Evolutionary conservation across 805 yeast species (phyloP).

Genomic region (Pichia deserticola): DNA sequence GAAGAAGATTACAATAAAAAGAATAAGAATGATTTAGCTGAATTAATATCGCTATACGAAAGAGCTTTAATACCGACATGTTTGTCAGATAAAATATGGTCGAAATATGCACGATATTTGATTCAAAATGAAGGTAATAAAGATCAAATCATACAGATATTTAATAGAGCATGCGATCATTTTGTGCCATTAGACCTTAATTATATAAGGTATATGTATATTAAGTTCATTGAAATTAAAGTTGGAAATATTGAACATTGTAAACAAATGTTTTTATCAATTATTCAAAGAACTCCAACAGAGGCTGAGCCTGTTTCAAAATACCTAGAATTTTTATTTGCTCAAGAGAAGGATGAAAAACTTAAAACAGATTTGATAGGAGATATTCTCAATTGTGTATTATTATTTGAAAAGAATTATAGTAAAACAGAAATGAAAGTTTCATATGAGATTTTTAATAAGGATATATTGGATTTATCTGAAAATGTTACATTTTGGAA

Average conservation of each 20-base stretch:
- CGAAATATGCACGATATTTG: conserved; percentile 52
- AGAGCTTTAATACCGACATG: conserved; percentile 69
- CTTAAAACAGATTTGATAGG: conserved; percentile 2
- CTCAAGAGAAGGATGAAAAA: conserved; percentile 6
- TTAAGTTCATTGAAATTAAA: conserved; percentile 19
- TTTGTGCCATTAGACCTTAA: conserved; percentile 26
- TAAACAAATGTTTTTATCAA: conserved; percentile 13
- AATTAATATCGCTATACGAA: conserved; percentile 50
- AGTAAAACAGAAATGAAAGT: neutral
- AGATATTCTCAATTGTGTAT: conserved; percentile 13
- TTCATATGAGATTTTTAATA: conserved; percentile 1
- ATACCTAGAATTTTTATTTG: conserved; percentile 8
- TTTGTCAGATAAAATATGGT: conserved; percentile 56
- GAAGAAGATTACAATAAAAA: conserved; percentile 24
- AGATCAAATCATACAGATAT: conserved; percentile 29
- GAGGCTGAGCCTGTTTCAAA: conserved; percentile 9
- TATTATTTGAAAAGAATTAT: conserved; percentile 4
- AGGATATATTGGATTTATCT: conserved; percentile 14
- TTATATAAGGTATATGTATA: conserved; percentile 24
- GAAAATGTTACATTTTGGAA: conserved; percentile 16
- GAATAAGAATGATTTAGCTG: conserved; percentile 14
- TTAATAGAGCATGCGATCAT: conserved; percentile 42
- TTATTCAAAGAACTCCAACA: conserved; percentile 10
- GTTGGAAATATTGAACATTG: conserved; percentile 16
- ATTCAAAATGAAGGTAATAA: conserved; percentile 28